These are phyloP conservation scores for Colletotrichum australisinense DNA, from an alignment of 2,329 filamentous ascomycete genomes.

Conservation along the genomic window DNA sequence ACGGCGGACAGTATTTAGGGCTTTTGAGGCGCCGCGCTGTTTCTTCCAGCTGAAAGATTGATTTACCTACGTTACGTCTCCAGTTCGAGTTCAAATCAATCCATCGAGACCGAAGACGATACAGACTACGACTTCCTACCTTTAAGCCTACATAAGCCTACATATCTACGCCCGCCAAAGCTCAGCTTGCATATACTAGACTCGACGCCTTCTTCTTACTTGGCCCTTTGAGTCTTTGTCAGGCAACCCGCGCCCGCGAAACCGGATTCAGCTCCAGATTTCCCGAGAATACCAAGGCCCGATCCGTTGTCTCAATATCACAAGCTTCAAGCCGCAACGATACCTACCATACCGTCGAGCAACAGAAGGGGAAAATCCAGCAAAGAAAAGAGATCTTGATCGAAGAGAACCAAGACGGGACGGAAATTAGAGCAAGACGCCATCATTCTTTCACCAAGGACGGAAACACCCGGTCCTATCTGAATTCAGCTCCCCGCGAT, in stretches of 20 bases:
- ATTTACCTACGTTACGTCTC: background rate
- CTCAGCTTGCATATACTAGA: background rate
- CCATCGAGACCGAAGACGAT: background rate
- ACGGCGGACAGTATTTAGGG: background rate
- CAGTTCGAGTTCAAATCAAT: background rate
- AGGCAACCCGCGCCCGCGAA: background rate
- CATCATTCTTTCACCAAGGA: background rate
- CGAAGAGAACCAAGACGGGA: background rate
- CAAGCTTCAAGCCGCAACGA: background rate
- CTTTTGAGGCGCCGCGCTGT: background rate
- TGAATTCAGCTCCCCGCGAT: background rate
- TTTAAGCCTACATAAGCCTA: background rate
- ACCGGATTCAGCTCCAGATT: background rate
- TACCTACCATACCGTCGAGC: background rate
- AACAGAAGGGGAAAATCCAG: background rate
- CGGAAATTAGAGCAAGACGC: background rate
- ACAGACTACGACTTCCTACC: background rate
- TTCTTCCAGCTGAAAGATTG: background rate
- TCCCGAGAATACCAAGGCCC: background rate
- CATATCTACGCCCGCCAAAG: background rate
- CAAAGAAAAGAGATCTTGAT: background rate
- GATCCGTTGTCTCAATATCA: background rate
- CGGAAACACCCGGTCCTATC: background rate
- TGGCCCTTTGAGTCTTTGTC: background rate
- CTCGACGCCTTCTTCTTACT: background rate